phyloP scores from a whole-genome alignment of 495 filamentous ascomycete genomes.

The Hyaloscypha bicolor region DNA sequence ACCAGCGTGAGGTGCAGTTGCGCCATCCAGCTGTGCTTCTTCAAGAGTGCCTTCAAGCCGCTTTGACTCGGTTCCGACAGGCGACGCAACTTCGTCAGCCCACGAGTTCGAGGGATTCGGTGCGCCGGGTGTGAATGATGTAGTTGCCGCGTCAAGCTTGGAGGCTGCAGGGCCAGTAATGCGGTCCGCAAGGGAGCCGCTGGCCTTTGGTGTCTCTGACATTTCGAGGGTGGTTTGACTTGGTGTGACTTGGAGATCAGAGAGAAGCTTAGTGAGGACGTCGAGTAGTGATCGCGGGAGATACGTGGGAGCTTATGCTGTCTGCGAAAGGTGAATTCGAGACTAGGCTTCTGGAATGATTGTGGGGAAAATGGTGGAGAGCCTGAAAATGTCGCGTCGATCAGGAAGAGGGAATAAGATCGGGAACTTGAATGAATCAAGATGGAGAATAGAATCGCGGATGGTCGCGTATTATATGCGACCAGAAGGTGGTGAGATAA shows the following conservation, averaged over 20 bases:
- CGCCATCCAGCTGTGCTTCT: constrained; percentile 55
- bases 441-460: background rate
- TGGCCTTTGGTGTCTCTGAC: constrained; percentile 29
- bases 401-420: too few relatives aligned
- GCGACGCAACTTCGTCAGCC: constrained; percentile 40
- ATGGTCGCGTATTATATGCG: background rate
- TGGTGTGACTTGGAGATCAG: background rate
- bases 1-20: constrained; percentile 43
- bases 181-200: constrained; percentile 62
- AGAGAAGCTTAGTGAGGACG: background rate
- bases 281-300: background rate
- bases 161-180: constrained; percentile 47
- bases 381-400: background rate
- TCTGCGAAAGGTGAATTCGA: background rate
- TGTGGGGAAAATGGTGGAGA: background rate
- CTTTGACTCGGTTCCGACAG: constrained; percentile 31
- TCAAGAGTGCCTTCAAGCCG: background rate
- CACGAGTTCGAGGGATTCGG: constrained; percentile 30
- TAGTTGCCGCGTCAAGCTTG: constrained; percentile 40
- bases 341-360: background rate
- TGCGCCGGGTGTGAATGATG: constrained; percentile 15
- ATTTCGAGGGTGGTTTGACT: constrained; percentile 4
- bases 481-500: constrained; percentile 4
- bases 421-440: background rate
- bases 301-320: background rate